Base-by-base conservation (phyloP, 208 protist genomes). In the Vickermania ingenoplastis region DNA sequence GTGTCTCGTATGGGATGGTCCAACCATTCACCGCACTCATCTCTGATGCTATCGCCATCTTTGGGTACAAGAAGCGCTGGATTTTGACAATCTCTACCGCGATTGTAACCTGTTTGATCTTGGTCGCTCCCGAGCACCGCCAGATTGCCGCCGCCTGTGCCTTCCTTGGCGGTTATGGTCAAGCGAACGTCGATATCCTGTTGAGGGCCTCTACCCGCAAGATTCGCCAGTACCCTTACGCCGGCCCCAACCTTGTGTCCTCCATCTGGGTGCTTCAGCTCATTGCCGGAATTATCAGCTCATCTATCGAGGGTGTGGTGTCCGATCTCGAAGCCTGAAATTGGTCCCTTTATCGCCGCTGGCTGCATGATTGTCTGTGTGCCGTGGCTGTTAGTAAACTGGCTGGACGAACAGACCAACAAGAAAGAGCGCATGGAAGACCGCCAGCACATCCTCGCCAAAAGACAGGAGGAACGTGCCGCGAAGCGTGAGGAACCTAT, bases 61-160 rank as follows among this genome's bases (percentile, higher is more conserved):
- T 80, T 48, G 75, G 77, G 45, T 91, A 88, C 77, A 81, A 74
- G 22, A 91, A 86, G 78, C 77, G 81, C 41, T 91, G 78, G 77
- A 82, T 82, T 73, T 67, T 77, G 57, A 64, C 72, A 41, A 24
- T 64, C 5, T 87, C 80, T 0, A 78, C 71, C 48, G 59, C 86
- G 13, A 26, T 69, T 5, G 70, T 51, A 0, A 63, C 81, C 51
- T 72, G 70, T 22, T 36, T 86, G n/a, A 52, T 69, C 24, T 85
- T 72, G 58, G 80, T 86, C 2, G 77, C 83, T 5, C 57, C 61
- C 24, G 74, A 71, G 67, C 50, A 29, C 23, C 57, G 45, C 29
- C 49, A 77, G 14, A 62, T 61, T 2, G 80, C 67, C 2, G 59
- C 30, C 17, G 78, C 63, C n/a, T 70, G 84, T 26, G 69, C 86